Evolutionary conservation across 768 basidiomycete genomes (phyloP), one percentile per base, ranked within the genome.

Genomic region (Lyophyllum shimeji): DNA sequence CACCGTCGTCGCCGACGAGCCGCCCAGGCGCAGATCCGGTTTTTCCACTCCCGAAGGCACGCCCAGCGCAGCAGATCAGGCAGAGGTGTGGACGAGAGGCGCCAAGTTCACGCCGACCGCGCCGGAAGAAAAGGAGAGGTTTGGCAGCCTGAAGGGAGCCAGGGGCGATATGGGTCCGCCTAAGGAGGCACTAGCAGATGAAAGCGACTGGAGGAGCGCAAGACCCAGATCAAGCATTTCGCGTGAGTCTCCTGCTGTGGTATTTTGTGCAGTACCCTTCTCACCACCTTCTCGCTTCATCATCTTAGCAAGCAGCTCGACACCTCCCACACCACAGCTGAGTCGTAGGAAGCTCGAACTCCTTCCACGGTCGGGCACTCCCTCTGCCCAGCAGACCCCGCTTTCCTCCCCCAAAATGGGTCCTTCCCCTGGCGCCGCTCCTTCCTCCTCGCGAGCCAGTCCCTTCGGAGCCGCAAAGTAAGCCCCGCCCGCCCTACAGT

Each of bases 391-490:
- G 12, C 82, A 90, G 25, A 88, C 90, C 17, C 89, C 93, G 2
- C 75, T 93, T 43, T 85, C 89, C 0, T 92, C 91, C 7, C 91
- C 90, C 0, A 88, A 89, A 72, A 82, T 90, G 62, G 74, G 80
- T 2, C 71, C 80, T 53, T 72, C 78, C 15, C 68, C 75, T 49
- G 58, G 76, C 33, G 69, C 50, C 21, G 40, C 44, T 18, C 49
- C 68, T 7, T 63, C 74, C 44, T 66, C 70, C 20, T 62, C 76
- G 5, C 66, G 83, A 33, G 66, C 87, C 56, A 94, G 81, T 68
- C 95, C 95, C 6, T 98, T 98, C 65, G 97, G 96, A 47, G 79
- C 81, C 52, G 96, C 96, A 33, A 87, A 75, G 90, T 91, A 62
- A 47, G 82, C 69, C 18, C 46, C 39, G 18, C 1, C 18, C 12